These are phyloP conservation scores for Middelhovenomyces tepae DNA, from an alignment of 805 yeast species.

Conservation along the genomic window DNA sequence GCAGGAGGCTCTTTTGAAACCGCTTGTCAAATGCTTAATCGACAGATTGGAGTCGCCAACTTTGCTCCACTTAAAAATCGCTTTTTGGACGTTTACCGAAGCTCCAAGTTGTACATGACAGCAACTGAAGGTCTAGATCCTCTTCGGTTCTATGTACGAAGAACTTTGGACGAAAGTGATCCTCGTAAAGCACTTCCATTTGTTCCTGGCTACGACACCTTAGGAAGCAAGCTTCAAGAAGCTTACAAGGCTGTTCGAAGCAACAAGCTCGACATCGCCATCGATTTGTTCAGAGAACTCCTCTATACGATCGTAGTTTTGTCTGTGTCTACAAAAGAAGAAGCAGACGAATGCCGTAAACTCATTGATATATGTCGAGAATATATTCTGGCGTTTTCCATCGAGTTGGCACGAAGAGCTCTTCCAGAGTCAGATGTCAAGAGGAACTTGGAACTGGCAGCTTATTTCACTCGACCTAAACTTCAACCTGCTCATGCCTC, in stretches of 20 bases:
- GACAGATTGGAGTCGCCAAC: conserved; percentile 78
- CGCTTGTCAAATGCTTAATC: conserved; percentile 85
- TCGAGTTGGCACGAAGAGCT: conserved; percentile 82
- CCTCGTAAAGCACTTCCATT: conserved; percentile 48
- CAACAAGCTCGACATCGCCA: conserved; percentile 76
- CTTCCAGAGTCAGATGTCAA: conserved; percentile 56
- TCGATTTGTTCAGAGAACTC: conserved; percentile 66
- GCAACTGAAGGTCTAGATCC: conserved; percentile 70
- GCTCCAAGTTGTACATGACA: conserved; percentile 66
- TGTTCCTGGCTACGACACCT: conserved; percentile 62
- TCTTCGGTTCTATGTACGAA: conserved; percentile 57
- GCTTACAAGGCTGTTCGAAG: conserved; percentile 81
- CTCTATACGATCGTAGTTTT: conserved; percentile 66
- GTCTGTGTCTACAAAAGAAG: conserved; percentile 64
- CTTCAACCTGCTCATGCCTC: conserved; percentile 76
- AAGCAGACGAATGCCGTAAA: conserved; percentile 66
- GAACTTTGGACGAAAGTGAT: conserved; percentile 46
- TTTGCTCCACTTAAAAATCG: conserved; percentile 82
- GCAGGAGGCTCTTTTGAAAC: conserved; percentile 96
- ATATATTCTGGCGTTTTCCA: conserved; percentile 84
- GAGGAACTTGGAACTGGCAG: conserved; percentile 89
- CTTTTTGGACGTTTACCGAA: conserved; percentile 75
- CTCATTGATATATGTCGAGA: conserved; percentile 71
- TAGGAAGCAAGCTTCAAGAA: conserved; percentile 52
- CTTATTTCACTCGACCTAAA: conserved; percentile 83